Base-by-base conservation (phyloP, 148 eudicot species). In the Camellia granthamiana region DNA sequence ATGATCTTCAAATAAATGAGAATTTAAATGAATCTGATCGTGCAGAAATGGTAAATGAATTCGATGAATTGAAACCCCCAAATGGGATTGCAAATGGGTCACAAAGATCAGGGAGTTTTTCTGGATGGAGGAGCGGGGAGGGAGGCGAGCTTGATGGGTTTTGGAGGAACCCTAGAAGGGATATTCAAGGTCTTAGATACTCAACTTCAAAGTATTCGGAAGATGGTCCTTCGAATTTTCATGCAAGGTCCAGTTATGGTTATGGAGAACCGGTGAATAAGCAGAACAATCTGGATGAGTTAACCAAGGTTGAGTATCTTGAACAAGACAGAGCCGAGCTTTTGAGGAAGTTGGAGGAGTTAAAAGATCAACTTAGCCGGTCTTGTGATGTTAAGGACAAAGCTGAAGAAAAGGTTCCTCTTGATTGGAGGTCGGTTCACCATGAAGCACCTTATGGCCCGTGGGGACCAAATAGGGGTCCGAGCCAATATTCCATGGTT, bases 331-430 rank as follows among this genome's bases (percentile, higher is more conserved):
- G 88, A 61, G 92, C 87, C 63, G 96, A 92, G 83, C 87, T 94
- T 74, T 83, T 97, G 84, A 87, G 85, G 82, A 91, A 91, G 83
- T 85, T 97, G 82, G 96, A 97, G 81, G 96, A 92, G 86, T 88
- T 97, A 56, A 90, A 89, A 85, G 91, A 91, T 65, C 94, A 92
- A 69, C 69, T 97, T 61, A 90, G 81, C 75, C 77, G 88, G 72
- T 84, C 92, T 56, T 85, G 92, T 66, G 82, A 87, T 75, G 80
- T 83, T 42, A 81, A 69, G 44, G 90, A 86, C 47, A 92, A 87
- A 76, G 77, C 85, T 51, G 88, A 77, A 46, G 98, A 91, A 74
- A 91, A 85, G 52, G 76, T 75, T 74, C 90, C 90, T 12, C 47
- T 69, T 67, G 89, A 84, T 58, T 76, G 79, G 47, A 88, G 90